Conservation (phyloP, 345 rosid genomes). For the Carallia pectinifolia region DNA sequence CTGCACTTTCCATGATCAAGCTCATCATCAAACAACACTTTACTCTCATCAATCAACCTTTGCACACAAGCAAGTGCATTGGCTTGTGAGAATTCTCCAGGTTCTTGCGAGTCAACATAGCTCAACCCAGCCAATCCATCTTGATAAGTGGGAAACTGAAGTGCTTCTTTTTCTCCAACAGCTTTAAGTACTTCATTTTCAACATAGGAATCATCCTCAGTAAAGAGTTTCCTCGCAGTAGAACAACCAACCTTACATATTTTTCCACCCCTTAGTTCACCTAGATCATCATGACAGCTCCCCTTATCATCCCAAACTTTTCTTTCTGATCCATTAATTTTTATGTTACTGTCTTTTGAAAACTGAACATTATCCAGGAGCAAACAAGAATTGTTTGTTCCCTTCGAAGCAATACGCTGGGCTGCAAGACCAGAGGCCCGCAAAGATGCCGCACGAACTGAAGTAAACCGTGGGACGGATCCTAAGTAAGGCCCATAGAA, state of each 20-base stretch:
- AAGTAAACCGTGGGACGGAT: slow-evolving; percentile 52
- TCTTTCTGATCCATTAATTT: slow-evolving; percentile 23
- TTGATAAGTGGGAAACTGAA: slow-evolving; percentile 32
- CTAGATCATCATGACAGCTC: slow-evolving; percentile 23
- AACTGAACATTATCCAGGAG: slow-evolving; percentile 25
- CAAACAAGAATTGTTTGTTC: slow-evolving; percentile 28
- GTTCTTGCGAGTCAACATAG: slow-evolving; percentile 84
- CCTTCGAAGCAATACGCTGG: slow-evolving; percentile 26
- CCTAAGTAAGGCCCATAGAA: slow-evolving; percentile 23
- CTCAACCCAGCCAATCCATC: slow-evolving; percentile 51
- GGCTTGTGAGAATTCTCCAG: slow-evolving; percentile 74
- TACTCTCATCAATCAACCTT: slow-evolving; percentile 54
- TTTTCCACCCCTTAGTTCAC: slow-evolving; percentile 27
- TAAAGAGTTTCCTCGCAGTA: slow-evolving; percentile 61
- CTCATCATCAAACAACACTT: slow-evolving; percentile 43
- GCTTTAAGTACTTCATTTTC: slow-evolving; percentile 23
- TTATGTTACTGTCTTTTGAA: slow-evolving; percentile 32
- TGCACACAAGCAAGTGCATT: slow-evolving; percentile 75
- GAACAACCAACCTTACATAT: slow-evolving; percentile 32
- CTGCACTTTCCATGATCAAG: slow-evolving; percentile 37
- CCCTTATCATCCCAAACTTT: slow-evolving; percentile 32
- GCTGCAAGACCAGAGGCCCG: slow-evolving; percentile 68
- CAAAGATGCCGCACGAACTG: slow-evolving; percentile 67
- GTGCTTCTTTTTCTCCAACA: slow-evolving; percentile 29
- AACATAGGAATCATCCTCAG: slow-evolving; percentile 38